Evolutionary conservation across 2,329 filamentous ascomycete species (phyloP).

Genomic region (Cladophialophora chaetospira): DNA sequence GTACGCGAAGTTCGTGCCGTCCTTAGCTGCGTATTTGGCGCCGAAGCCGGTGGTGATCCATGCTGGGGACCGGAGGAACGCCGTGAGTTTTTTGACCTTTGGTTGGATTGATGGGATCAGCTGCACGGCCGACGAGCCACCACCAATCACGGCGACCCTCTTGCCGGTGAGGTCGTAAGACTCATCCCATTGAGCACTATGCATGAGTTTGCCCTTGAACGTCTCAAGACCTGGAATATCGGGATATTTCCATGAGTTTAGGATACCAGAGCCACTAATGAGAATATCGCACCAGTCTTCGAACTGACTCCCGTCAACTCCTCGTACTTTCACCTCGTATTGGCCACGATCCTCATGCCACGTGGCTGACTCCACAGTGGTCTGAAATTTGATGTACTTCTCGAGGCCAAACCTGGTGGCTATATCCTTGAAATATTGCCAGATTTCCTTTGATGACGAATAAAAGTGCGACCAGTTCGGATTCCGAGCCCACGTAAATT

Average conservation of each 20-base stretch:
- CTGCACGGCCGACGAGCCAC: constrained; percentile 20
- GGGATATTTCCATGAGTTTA: neutral
- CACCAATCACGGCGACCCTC: constrained; percentile 23
- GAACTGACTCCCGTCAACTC: neutral
- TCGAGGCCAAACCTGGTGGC: neutral
- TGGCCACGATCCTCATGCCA: neutral
- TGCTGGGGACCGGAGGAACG: constrained; percentile 35
- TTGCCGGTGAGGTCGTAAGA: constrained; percentile 8
- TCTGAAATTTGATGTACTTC: neutral
- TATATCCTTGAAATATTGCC: neutral
- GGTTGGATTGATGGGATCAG: constrained; percentile 31
- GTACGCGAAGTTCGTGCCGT: constrained; percentile 51
- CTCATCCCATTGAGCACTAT: constrained; percentile 49
- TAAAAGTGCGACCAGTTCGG: constrained; percentile 33
- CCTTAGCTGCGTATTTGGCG: constrained; percentile 17
- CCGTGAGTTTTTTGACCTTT: constrained; percentile 36
- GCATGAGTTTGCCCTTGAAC: constrained; percentile 50
- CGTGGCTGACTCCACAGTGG: neutral
- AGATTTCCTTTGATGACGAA: constrained; percentile 33
- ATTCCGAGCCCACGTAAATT: constrained; percentile 43
- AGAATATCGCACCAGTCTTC: neutral
- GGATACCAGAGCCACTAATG: neutral
- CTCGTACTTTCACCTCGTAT: neutral
- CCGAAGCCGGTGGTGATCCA: constrained; percentile 29
- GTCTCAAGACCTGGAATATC: neutral